Evolutionary conservation across 306 rosid genomes (phyloP), one percentile per base, ranked within the genome.

Genomic region (Albizia julibrissin): DNA sequence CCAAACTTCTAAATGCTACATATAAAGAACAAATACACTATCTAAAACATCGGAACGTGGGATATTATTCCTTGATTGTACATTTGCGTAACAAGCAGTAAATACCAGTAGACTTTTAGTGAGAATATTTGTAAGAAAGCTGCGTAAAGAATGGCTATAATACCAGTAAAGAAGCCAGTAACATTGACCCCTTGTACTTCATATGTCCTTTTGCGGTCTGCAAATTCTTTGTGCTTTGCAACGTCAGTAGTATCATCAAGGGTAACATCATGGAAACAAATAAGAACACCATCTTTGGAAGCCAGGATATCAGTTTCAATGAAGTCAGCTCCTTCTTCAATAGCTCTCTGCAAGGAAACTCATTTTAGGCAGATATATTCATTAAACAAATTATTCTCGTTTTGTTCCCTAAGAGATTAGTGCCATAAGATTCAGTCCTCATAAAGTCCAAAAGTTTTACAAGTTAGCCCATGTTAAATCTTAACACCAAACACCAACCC

Each of bases 251-350:
- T 93, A 1, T 19, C 37, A 85, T 95, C 98, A 72, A 93, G 99
- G 74, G 67, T 90, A 64, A 87, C 89, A 86, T 93, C 96, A 78
- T 95, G 99, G 86, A 92, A 92, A 87, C 96, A 89, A 74, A 95
- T 87, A 72, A 92, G 97, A 79, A 88, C 87, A 58, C 99, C 99
- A 77, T 93, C 99, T 88, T 89, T 91, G 75, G 99, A 93, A 85
- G 99, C 84, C 34, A 89, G 81, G 77, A 95, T 88, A 82, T 95
- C 99, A 1, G 97, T 84, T 84, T 95, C 99, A 82, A 95, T 93
- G 91, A 95, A 95, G 91, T 95, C 99, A 52, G 98, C 84, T 24
- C 99, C 99, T 85, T 95, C 99, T 87, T 90, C 89, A 87, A 95
- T 91, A 74, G 99, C 99, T 85, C 91, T 95, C 99, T 93, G 85